Conservation (phyloP, 2,329 filamentous ascomycete genomes). For the Phyllosticta ampelicida region DNA sequence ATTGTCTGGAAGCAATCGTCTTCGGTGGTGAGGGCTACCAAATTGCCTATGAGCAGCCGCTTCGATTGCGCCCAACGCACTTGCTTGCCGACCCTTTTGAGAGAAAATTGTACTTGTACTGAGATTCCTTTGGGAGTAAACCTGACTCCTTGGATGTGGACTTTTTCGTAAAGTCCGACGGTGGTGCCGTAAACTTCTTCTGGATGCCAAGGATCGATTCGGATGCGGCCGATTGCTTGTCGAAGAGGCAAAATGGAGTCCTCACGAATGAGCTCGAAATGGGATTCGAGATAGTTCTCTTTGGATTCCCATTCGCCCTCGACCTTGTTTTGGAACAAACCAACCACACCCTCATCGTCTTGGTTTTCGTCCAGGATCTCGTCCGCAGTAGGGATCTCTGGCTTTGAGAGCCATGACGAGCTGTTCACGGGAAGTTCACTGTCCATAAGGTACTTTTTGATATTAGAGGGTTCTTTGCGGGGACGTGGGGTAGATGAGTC, state of each 20-base stretch:
- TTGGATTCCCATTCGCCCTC: slow-evolving; percentile 48
- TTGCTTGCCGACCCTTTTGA: slow-evolving; percentile 50
- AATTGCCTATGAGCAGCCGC: slow-evolving; percentile 42
- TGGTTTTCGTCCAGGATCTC: slow-evolving; percentile 39
- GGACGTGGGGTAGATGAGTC: background rate
- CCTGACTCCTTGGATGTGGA: slow-evolving; percentile 31
- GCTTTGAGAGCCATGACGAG: slow-evolving; percentile 16
- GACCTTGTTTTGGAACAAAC: slow-evolving; percentile 19
- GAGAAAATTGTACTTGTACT: slow-evolving; percentile 60
- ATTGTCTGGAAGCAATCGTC: slow-evolving; percentile 52
- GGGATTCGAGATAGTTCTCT: slow-evolving; percentile 56
- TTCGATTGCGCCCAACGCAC: slow-evolving; percentile 59
- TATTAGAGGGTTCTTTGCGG: background rate
- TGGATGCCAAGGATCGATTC: slow-evolving; percentile 39
- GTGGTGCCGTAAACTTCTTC: slow-evolving; percentile 41
- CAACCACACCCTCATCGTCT: background rate
- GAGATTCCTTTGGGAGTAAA: slow-evolving; percentile 54
- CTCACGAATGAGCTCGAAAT: slow-evolving; percentile 67
- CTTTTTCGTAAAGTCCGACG: slow-evolving; percentile 28
- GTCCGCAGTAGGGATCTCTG: slow-evolving; percentile 44
- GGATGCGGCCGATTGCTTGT: slow-evolving; percentile 50
- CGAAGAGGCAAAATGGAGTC: slow-evolving; percentile 62
- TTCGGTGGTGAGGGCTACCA: slow-evolving; percentile 45
- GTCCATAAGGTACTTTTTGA: background rate
- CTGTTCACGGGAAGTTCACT: background rate